Percentiles rank a stretch among this genome's conserved stretches.
These are phyloP conservation scores for Candida parachauliodes DNA, from an alignment of 805 yeast species.

Conservation along the genomic window DNA sequence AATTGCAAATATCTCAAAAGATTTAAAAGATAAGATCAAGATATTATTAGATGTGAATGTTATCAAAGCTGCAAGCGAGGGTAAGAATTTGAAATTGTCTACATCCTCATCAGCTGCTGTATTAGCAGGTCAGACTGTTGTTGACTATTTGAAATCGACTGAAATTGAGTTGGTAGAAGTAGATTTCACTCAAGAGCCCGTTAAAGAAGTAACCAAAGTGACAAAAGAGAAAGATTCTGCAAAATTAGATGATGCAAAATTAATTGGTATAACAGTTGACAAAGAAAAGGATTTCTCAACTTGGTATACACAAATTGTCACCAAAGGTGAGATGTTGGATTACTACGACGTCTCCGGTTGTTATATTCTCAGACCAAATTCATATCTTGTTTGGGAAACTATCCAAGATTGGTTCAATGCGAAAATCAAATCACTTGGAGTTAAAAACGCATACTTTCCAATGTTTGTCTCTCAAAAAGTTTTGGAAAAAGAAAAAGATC, in stretches of 20 bases:
- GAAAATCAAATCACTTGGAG: constrained; percentile 83
- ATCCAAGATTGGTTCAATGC: constrained; percentile 85
- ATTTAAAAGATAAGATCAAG: constrained; percentile 54
- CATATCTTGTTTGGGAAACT: constrained; percentile 90
- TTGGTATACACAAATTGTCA: constrained; percentile 95
- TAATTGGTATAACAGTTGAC: constrained; percentile 94
- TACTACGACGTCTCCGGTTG: constrained; percentile 99
- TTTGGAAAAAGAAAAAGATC: constrained; percentile 96
- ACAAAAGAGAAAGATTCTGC: constrained; percentile 45
- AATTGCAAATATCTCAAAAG: constrained; percentile 46
- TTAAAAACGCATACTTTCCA: constrained; percentile 94
- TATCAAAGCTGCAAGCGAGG: constrained; percentile 29
- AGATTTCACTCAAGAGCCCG: constrained; percentile 49
- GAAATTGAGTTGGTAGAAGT: constrained; percentile 50
- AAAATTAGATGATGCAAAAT: constrained; percentile 76
- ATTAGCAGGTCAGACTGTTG: constrained; percentile 44
- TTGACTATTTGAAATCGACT: constrained; percentile 45
- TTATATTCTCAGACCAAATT: constrained; percentile 94
- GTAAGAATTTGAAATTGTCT: constrained; percentile 41
- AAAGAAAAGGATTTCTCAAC: constrained; percentile 89
- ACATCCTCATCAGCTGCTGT: constrained; percentile 52
- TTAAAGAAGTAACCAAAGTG: constrained; percentile 29
- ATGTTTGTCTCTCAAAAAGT: constrained; percentile 95
- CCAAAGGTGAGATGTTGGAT: constrained; percentile 97
- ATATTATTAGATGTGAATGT: constrained; percentile 55